Base-by-base conservation (phyloP, 129 eudicot species). In the Sambucus nigra region DNA sequence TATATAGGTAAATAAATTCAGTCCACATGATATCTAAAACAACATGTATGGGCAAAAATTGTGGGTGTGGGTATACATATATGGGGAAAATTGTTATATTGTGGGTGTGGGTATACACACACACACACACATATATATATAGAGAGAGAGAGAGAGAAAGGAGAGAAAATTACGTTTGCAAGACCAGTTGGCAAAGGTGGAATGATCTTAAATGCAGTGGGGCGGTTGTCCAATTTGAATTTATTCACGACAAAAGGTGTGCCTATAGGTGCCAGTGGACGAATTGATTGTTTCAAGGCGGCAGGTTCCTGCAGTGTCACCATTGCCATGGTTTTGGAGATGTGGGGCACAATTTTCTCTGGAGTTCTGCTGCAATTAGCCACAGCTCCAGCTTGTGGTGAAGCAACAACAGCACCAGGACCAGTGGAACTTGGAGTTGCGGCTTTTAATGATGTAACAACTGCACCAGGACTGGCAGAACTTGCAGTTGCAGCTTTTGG, bases 211-310 rank as follows among this genome's bases (percentile, higher is more conserved):
- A 89, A 84, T 0, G 84, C 64, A 47, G 86, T 85, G 27, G 98
- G 94, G 11, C 95, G 95, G 60, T 85, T 89, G 76, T 89, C 98
- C 77, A 89, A 67, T 66, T 81, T 85, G 67, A 81, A 89, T 72
- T 88, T 81, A 65, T 76, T 81, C 42, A 52, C 57, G 49, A 31
- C 67, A 66, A 66, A 73, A 28, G 80, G 75, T 49, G 72, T 49
- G 19, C 83, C 84, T 2, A 47, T 48, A 51, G 70, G 74, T 50
- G 73, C 74, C 74, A 63, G 51, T 20, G 80, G 82, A 53, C 74
- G 78, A 55, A 46, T 17, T 40, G 85, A 61, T 11, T 73, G 86
- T 59, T 77, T 79, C 68, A 70, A 60, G 55, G 39, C 69, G n/a
- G 72, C 26, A 18, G 70, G 55, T 64, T 78, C 87, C 60, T 59